Percentiles rank a stretch among this genome's conserved stretches.
These are phyloP conservation scores for Punica granatum DNA, from an alignment of 345 rosid genomes.

Conservation along the genomic window DNA sequence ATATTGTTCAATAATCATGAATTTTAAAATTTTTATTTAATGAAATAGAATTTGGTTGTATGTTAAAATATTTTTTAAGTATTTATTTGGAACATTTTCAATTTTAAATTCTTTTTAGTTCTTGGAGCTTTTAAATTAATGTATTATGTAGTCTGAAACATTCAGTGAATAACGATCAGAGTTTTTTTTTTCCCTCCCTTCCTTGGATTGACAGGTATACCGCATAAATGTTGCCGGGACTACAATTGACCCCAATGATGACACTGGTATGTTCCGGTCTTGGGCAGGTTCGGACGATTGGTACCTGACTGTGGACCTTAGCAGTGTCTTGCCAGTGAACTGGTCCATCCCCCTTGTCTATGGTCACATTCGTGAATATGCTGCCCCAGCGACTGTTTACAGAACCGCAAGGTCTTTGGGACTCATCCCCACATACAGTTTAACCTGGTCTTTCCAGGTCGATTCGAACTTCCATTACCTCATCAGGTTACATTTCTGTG, in stretches of 20 bases:
- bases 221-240: conserved; percentile 30
- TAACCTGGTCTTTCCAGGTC: conserved; percentile 31
- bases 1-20: too few relatives aligned
- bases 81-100: too few relatives aligned
- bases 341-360: neutral
- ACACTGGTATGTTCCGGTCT: conserved; percentile 24
- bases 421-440: conserved; percentile 13
- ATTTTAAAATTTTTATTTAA: too few relatives aligned
- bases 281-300: conserved; percentile 18
- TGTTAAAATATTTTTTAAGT: too few relatives aligned
- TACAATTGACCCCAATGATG: conserved; percentile 3
- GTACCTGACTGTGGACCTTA: neutral
- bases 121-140: too few relatives aligned
- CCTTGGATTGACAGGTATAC: conserved; percentile 1
- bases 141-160: too few relatives aligned
- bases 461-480: conserved; percentile 27
- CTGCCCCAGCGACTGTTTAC: conserved; percentile 26
- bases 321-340: conserved; percentile 4
- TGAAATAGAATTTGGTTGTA: too few relatives aligned
- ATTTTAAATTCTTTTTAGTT: neutral
- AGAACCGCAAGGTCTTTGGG: conserved; percentile 29
- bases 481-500: conserved; percentile 41
- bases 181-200: neutral
- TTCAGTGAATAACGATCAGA: neutral
- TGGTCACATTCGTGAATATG: conserved; percentile 5